phyloP scores from a whole-genome alignment of 1,139 yeast species.

The Candida sp. region DNA sequence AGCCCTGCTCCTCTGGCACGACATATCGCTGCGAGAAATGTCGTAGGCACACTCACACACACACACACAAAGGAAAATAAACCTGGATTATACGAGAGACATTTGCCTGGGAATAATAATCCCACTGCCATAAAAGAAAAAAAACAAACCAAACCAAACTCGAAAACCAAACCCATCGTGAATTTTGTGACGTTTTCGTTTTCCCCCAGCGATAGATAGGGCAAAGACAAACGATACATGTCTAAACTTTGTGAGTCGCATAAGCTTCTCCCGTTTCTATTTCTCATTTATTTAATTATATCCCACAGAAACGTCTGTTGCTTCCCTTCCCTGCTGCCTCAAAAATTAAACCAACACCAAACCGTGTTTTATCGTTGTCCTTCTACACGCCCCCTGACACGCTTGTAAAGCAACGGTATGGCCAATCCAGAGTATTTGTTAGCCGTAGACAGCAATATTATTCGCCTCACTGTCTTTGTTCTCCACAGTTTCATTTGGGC shows the following conservation, averaged over 20 bases:
- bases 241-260: neutral
- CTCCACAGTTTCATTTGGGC: neutral
- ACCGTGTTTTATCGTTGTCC: neutral
- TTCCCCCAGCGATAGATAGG: neutral
- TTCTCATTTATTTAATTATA: neutral
- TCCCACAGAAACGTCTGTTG: conserved; percentile 1
- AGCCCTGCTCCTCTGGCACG: neutral
- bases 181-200: neutral
- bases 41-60: neutral
- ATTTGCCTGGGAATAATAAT: neutral
- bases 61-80: neutral
- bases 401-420: neutral
- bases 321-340: too few species aligned
- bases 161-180: neutral
- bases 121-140: neutral
- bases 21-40: neutral
- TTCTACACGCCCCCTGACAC: neutral
- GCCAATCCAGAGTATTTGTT: neutral
- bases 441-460: neutral
- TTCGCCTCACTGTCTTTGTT: neutral
- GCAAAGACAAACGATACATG: neutral
- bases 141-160: neutral
- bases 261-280: neutral
- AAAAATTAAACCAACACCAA: neutral
- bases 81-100: neutral